Conservation (phyloP, 495 filamentous ascomycete genomes). For the Penicillium coffeae region DNA sequence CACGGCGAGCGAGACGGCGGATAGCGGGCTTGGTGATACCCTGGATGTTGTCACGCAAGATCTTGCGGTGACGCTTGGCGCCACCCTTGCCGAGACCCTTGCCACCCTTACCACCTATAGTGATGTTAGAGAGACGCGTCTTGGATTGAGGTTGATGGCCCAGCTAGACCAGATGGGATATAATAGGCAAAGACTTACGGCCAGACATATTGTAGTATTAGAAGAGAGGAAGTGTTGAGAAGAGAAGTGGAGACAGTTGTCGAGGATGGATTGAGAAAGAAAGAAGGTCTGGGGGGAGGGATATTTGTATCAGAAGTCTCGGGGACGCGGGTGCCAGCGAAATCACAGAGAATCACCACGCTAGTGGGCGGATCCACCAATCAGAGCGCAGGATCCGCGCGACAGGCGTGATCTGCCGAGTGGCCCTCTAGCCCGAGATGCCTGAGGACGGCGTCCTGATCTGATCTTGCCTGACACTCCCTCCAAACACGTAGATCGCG, state of each 20-base stretch:
- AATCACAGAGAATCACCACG: conserved; percentile 33
- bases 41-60: conserved; percentile 97
- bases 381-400: conserved; percentile 32
- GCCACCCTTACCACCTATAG: conserved; percentile 87
- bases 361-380: conserved; percentile 38
- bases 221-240: conserved; percentile 16
- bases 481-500: conserved; percentile 25
- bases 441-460: conserved; percentile 4
- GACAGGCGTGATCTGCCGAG: conserved; percentile 28
- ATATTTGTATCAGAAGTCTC: conserved; percentile 45
- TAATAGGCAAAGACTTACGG: conserved; percentile 50
- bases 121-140: conserved; percentile 39
- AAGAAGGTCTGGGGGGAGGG: conserved; percentile 26
- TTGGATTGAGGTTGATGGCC: neutral
- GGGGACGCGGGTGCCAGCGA: conserved; percentile 28
- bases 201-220: conserved; percentile 60
- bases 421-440: conserved; percentile 26
- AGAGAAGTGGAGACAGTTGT: conserved; percentile 19
- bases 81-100: conserved; percentile 99
- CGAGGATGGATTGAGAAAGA: conserved; percentile 29
- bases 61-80: conserved; percentile 91
- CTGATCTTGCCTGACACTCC: conserved; percentile 27
- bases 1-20: conserved; percentile 98
- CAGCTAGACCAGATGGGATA: conserved; percentile 1
- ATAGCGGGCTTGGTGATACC: conserved; percentile 99